phyloP scores from a whole-genome alignment of 371 early-diverging fungal species.

The Mortierella sp. region DNA sequence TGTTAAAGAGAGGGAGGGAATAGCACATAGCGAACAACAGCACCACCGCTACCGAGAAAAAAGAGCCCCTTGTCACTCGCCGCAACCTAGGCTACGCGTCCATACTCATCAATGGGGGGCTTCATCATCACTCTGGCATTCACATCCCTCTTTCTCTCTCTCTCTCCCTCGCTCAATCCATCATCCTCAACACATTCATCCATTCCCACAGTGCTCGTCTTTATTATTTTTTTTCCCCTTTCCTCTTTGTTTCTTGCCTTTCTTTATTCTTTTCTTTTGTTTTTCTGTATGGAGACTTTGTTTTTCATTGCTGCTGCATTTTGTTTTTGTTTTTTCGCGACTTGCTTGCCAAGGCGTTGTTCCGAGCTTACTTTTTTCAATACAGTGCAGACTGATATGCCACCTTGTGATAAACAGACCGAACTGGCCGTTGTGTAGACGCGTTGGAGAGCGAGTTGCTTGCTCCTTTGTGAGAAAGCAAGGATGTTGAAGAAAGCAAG shows the following conservation, averaged over 20 bases:
- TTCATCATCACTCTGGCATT: background rate
- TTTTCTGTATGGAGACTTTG: too few species aligned
- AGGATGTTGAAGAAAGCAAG: too few species aligned
- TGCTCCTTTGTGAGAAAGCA: too few species aligned
- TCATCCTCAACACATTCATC: background rate
- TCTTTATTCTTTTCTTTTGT: too few species aligned
- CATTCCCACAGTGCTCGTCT: background rate
- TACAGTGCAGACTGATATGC: too few species aligned
- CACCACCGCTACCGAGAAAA: background rate
- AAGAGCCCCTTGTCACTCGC: slow-evolving; percentile 2
- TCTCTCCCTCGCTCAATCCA: background rate
- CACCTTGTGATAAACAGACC: too few species aligned
- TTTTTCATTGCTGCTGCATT: background rate
- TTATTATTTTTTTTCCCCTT: background rate
- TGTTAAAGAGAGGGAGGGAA: background rate
- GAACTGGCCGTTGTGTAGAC: too few species aligned
- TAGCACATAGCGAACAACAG: background rate
- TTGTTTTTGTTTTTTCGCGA: background rate
- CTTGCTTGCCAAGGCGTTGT: background rate
- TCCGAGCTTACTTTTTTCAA: too few species aligned
- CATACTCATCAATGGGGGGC: background rate
- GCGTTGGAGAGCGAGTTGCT: too few species aligned
- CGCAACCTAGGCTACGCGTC: slow-evolving; percentile 12
- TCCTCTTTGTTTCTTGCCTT: background rate
- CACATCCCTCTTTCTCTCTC: background rate